Conservation (phyloP, 75 land plant genomes). For the Selaginella moellendorffii region DNA sequence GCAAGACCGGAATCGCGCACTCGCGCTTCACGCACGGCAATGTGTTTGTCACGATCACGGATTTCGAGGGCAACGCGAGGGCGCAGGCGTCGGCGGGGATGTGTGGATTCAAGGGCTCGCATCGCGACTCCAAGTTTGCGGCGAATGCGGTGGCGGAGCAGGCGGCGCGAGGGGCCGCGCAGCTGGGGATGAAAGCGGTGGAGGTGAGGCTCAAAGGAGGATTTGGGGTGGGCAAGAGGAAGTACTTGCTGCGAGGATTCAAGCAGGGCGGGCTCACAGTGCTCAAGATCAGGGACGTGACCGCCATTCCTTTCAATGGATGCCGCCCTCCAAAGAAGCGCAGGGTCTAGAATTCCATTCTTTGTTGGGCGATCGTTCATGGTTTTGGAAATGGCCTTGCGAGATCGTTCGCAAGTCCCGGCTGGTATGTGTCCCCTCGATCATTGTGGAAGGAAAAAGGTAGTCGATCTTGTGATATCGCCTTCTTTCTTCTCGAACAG, state of each 20-base stretch:
- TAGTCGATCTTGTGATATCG: too few relatives aligned
- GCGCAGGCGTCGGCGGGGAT: conserved; percentile 3
- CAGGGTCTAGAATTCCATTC: conserved; percentile 1
- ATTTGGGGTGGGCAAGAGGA: background rate
- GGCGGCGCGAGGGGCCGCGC: background rate
- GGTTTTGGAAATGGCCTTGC: too few relatives aligned
- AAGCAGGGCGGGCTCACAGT: background rate
- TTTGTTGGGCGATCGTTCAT: too few relatives aligned
- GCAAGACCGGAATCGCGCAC: background rate
- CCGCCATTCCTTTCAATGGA: conserved; percentile 6
- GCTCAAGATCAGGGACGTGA: background rate
- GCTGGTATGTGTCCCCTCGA: too few relatives aligned
- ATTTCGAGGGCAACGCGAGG: background rate
- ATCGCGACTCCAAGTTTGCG: background rate
- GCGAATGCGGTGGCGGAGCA: conserved; percentile 1
- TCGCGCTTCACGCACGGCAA: background rate
- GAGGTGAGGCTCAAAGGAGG: conserved; percentile 5
- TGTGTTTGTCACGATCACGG: background rate
- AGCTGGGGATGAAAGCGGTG: background rate
- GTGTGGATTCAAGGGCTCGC: background rate
- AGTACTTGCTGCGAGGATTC: background rate
- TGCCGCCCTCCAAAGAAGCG: conserved; percentile 5
- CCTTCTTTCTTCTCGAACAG: too few relatives aligned
- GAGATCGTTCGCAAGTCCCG: too few relatives aligned
- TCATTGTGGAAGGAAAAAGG: too few relatives aligned